Percentiles rank a stretch among this genome's conserved stretches.
phyloP scores from a whole-genome alignment of 2,329 filamentous ascomycete species.

The Orbilia oligospora region DNA sequence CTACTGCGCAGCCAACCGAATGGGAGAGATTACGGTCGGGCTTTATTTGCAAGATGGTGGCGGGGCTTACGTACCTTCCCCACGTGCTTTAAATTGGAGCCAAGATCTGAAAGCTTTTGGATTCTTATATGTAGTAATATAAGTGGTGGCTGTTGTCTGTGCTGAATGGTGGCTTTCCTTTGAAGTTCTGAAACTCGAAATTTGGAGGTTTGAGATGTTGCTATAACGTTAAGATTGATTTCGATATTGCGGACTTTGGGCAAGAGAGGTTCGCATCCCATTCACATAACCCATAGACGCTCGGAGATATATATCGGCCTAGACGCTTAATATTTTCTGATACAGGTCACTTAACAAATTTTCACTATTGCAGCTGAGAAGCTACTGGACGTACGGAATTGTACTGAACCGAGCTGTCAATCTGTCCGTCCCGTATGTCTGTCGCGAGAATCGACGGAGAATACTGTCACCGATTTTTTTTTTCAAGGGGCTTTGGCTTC shows the following conservation, averaged over 20 bases:
- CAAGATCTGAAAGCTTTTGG: conserved; percentile 14
- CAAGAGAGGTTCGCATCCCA: conserved; percentile 13
- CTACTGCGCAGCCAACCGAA: conserved; percentile 26
- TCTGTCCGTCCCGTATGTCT: not conserved
- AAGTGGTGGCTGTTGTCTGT: not conserved
- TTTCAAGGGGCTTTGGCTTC: conserved; percentile 8
- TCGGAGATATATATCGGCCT: not conserved
- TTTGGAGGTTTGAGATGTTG: conserved; percentile 1
- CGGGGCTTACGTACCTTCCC: conserved; percentile 45
- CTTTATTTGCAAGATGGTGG: conserved; percentile 31
- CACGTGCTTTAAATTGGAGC: conserved; percentile 52
- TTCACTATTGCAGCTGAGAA: conserved; percentile 4
- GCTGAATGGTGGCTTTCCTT: conserved; percentile 4
- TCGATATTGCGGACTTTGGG: conserved; percentile 3
- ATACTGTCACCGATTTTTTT: conserved; percentile 1
- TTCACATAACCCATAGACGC: not conserved
- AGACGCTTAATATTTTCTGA: not conserved
- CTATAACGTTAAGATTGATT: conserved; percentile 18
- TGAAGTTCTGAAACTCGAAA: not conserved
- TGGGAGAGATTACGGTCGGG: conserved; percentile 12
- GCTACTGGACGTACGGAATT: not conserved
- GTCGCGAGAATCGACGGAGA: conserved; percentile 13
- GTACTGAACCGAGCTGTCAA: conserved; percentile 21
- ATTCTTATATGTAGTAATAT: not conserved
- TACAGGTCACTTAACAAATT: not conserved